Conservation (phyloP, 352 stramenopile genomes). For the Phytopythium litorale region DNA sequence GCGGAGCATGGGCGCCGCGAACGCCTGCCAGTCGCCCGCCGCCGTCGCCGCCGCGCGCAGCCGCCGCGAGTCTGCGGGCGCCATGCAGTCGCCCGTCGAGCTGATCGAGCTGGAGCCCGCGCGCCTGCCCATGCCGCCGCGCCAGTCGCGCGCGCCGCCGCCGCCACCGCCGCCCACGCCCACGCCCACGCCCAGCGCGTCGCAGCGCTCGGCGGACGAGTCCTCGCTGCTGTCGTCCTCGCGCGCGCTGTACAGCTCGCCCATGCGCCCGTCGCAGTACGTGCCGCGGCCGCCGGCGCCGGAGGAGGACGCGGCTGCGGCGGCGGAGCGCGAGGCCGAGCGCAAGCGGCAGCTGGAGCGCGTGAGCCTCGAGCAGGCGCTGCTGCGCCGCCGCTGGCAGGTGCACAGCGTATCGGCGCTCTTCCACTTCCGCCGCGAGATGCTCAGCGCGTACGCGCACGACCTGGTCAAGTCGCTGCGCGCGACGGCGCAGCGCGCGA, state of each 20-base stretch:
- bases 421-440: conserved; percentile 45
- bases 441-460: conserved; percentile 53
- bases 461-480: conserved; percentile 65
- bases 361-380: conserved; percentile 47
- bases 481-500: conserved; percentile 35
- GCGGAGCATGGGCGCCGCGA: neutral
- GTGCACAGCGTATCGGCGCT: conserved; percentile 63
- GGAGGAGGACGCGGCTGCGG: neutral
- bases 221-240: conserved; percentile 18
- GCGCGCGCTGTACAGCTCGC: conserved; percentile 26
- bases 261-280: conserved; percentile 36
- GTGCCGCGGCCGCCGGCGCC: conserved; percentile 10
- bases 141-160: conserved; percentile 1
- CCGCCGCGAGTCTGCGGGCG: neutral
- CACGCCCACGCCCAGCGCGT: neutral
- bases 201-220: neutral
- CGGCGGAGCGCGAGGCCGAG: conserved; percentile 6
- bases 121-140: conserved; percentile 4
- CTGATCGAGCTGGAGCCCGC: conserved; percentile 6
- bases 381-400: conserved; percentile 48
- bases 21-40: neutral
- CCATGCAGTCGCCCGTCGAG: conserved; percentile 3
- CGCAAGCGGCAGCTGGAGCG: conserved; percentile 18
- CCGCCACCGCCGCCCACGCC: neutral
- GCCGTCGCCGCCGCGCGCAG: neutral